Evolutionary conservation across 495 filamentous ascomycete genomes (phyloP).

Genomic region (Staphylotrichum longicolle): DNA sequence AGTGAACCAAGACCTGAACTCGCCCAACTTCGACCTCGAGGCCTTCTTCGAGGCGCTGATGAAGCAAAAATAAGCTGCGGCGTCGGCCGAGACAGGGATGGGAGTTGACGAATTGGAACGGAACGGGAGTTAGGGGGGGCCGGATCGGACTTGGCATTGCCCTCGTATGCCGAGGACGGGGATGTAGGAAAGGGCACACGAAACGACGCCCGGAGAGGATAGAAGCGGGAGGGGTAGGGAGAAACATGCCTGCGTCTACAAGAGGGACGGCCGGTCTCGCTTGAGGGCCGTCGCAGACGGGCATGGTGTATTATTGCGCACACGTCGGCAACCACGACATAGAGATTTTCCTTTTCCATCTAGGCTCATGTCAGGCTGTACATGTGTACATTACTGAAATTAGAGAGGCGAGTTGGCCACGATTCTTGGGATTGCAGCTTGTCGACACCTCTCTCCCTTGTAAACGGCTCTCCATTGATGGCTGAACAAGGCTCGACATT

Average conservation of each 20-base stretch:
- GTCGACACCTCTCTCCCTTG: too few relatives aligned
- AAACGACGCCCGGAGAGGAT: constrained; percentile 5
- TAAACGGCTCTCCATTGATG: too few relatives aligned
- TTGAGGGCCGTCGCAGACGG: constrained; percentile 15
- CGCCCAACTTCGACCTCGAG: constrained; percentile 88
- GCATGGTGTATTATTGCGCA: constrained; percentile 42
- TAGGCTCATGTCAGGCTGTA: constrained; percentile 39
- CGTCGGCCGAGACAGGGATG: not conserved
- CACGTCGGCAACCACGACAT: constrained; percentile 35
- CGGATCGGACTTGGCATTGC: constrained; percentile 11
- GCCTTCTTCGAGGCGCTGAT: constrained; percentile 68
- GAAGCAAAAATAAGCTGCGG: constrained; percentile 43
- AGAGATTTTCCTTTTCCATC: constrained; percentile 38
- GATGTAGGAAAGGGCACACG: not conserved
- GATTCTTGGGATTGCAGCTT: not conserved
- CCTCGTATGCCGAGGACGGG: constrained; percentile 1
- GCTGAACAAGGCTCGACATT: too few relatives aligned
- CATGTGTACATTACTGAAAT: constrained; percentile 44
- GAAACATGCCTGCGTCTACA: constrained; percentile 12
- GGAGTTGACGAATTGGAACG: constrained; percentile 15
- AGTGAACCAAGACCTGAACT: constrained; percentile 82
- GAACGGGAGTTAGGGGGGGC: not conserved
- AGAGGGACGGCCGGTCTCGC: constrained; percentile 3
- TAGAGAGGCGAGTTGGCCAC: constrained; percentile 24
- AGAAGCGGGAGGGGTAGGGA: not conserved